A percentile compares a stretch with the other conserved stretches of the same genome.
Evolutionary conservation across 768 basidiomycete species (phyloP).

Genomic region (Mrakia frigida): DNA sequence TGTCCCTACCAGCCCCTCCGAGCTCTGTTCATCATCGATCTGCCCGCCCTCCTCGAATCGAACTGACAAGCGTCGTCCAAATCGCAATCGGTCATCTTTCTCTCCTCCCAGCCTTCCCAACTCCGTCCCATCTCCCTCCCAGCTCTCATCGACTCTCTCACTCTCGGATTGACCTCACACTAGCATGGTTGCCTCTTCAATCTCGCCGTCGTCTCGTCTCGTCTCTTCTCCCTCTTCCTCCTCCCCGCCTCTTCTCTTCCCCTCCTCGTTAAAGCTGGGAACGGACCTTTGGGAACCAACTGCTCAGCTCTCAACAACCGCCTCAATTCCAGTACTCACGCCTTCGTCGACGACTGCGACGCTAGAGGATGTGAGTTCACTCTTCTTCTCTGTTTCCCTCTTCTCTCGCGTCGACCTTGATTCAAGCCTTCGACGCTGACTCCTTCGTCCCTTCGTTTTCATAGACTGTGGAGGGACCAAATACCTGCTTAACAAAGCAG

Average conservation of each 20-base stretch:
- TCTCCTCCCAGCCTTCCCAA: not conserved
- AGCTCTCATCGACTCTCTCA: not conserved
- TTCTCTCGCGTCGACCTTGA: not conserved
- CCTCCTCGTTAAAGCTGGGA: slow-evolving; percentile 47
- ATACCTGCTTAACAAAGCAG: slow-evolving; percentile 58
- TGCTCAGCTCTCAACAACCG: slow-evolving; percentile 60
- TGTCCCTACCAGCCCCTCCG: not conserved
- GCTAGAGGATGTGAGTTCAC: slow-evolving; percentile 39
- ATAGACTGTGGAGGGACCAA: slow-evolving; percentile 60
- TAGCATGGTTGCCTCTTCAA: no score
- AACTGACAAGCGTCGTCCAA: not conserved
- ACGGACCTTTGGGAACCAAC: slow-evolving; percentile 47
- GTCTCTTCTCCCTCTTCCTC: slow-evolving; percentile 7
- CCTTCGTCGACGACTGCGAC: slow-evolving; percentile 74
- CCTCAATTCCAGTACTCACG: slow-evolving; percentile 69
- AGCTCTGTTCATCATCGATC: not conserved
- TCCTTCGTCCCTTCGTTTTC: slow-evolving; percentile 30
- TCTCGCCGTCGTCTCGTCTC: not conserved
- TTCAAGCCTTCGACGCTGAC: no score
- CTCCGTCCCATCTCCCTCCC: not conserved
- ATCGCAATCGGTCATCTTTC: not conserved
- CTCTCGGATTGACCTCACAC: no score
- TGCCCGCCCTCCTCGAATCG: not conserved
- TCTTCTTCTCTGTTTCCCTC: not conserved
- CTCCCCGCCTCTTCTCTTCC: slow-evolving; percentile 10